A percentile compares a stretch with the other conserved stretches of the same genome.
Evolutionary conservation across 768 basidiomycete species (phyloP).

Genomic region (Tricholoma sp.): DNA sequence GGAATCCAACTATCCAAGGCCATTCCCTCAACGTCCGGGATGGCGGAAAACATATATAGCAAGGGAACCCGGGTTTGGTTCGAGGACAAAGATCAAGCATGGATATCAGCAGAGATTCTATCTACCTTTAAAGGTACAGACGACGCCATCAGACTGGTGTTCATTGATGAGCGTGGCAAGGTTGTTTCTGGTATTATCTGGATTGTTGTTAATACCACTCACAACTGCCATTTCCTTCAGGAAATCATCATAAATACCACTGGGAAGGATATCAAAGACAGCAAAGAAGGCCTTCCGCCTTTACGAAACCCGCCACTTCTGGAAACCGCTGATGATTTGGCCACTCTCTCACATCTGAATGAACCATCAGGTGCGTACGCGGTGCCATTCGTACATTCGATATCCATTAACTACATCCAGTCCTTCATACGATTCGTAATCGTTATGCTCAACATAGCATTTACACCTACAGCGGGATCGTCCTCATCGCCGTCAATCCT

Average conservation of each 20-base stretch:
- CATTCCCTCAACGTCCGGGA: slow-evolving; percentile 25
- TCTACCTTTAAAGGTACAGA: slow-evolving; percentile 57
- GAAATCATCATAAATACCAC: slow-evolving; percentile 78
- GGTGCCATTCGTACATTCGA: not conserved
- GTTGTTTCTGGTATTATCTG: slow-evolving; percentile 35
- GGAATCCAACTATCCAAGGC: not conserved
- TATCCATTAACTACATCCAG: slow-evolving; percentile 32
- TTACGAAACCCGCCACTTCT: slow-evolving; percentile 94
- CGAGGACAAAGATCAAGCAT: slow-evolving; percentile 89
- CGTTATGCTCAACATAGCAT: slow-evolving; percentile 97
- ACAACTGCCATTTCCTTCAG: slow-evolving; percentile 32
- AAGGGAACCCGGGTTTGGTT: slow-evolving; percentile 91
- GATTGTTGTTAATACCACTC: slow-evolving; percentile 5
- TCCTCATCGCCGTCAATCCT: slow-evolving; percentile 97
- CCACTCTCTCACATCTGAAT: slow-evolving; percentile 95
- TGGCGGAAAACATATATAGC: slow-evolving; percentile 92
- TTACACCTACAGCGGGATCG: slow-evolving; percentile 98
- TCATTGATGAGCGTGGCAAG: slow-evolving; percentile 90
- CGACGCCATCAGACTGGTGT: slow-evolving; percentile 77
- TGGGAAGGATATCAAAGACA: slow-evolving; percentile 73
- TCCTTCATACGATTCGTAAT: slow-evolving; percentile 94
- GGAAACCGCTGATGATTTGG: slow-evolving; percentile 96
- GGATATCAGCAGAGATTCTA: slow-evolving; percentile 86
- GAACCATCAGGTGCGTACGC: slow-evolving; percentile 81
- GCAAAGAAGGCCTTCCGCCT: slow-evolving; percentile 79